Evolutionary conservation across 2,329 filamentous ascomycete species (phyloP).

Genomic region (Aureobasidium zeae): DNA sequence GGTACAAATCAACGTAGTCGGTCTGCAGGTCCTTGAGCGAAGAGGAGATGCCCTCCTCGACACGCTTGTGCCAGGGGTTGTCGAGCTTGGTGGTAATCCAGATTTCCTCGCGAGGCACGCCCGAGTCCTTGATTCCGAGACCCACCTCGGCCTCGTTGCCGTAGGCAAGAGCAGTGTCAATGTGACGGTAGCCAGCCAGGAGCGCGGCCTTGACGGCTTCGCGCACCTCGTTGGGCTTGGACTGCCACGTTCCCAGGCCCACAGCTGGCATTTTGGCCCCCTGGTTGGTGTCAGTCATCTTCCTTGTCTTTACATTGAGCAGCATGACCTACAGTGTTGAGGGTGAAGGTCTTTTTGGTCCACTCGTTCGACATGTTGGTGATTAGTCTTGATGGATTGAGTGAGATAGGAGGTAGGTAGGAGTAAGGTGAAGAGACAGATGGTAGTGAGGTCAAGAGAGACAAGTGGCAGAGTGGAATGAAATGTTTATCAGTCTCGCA

Average conservation of each 20-base stretch:
- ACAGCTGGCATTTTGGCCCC: conserved; percentile 66
- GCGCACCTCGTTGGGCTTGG: conserved; percentile 57
- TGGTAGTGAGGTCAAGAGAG: conserved; percentile 1
- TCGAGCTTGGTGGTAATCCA: conserved; percentile 76
- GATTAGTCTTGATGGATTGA: neutral
- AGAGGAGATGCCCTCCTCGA: conserved; percentile 50
- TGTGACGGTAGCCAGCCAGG: conserved; percentile 20
- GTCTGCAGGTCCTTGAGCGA: conserved; percentile 53
- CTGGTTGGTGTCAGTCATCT: conserved; percentile 46
- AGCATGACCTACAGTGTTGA: conserved; percentile 41
- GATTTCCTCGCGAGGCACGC: conserved; percentile 56
- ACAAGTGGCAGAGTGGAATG: neutral
- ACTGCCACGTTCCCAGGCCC: conserved; percentile 74
- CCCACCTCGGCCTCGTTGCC: conserved; percentile 70
- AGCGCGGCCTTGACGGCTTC: conserved; percentile 56
- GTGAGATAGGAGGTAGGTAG: neutral
- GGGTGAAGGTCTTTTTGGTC: conserved; percentile 40
- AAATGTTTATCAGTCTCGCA: conserved; percentile 4
- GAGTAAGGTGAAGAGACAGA: conserved; percentile 7
- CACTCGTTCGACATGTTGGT: conserved; percentile 23
- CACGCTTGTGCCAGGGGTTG: conserved; percentile 68
- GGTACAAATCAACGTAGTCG: conserved; percentile 61
- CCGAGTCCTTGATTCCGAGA: conserved; percentile 57
- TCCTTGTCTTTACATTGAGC: neutral
- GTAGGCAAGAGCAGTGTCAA: conserved; percentile 63